phyloP scores from a whole-genome alignment of 2,329 filamentous ascomycete species.

The Ascochyta rabiei region DNA sequence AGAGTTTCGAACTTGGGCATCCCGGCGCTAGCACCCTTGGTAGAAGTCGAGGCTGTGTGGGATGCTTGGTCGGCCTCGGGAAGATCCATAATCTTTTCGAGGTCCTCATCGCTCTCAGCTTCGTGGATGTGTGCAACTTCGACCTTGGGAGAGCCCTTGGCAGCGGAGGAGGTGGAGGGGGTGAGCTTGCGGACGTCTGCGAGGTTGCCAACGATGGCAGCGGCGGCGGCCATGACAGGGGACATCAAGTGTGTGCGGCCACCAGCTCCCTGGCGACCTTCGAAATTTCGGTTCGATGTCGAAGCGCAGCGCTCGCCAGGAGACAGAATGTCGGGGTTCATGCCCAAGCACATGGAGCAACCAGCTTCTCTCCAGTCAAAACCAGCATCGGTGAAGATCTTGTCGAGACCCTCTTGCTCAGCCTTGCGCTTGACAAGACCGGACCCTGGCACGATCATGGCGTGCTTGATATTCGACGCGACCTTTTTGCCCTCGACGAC shows the following conservation, averaged over 20 bases:
- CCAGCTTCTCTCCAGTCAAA: slow-evolving; percentile 99
- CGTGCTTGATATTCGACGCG: slow-evolving; percentile 86
- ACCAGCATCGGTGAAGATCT: slow-evolving; percentile 88
- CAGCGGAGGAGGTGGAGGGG: slow-evolving; percentile 51
- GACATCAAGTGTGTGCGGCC: slow-evolving; percentile 96
- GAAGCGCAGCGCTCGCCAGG: slow-evolving; percentile 92
- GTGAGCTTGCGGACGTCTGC: slow-evolving; percentile 86
- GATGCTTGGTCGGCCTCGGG: slow-evolving; percentile 67
- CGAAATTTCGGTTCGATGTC: slow-evolving; percentile 97
- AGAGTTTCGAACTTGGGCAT: slow-evolving; percentile 84
- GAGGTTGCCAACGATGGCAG: slow-evolving; percentile 87
- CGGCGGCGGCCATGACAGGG: slow-evolving; percentile 93
- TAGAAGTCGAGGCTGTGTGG: slow-evolving; percentile 65
- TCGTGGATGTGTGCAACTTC: slow-evolving; percentile 65
- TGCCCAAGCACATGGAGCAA: slow-evolving; percentile 98
- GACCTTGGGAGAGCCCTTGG: slow-evolving; percentile 61
- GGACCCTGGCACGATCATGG: slow-evolving; percentile 95
- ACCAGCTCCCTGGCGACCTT: slow-evolving; percentile 90
- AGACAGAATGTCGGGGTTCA: slow-evolving; percentile 97
- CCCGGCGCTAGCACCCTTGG: slow-evolving; percentile 61
- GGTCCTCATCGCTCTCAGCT: slow-evolving; percentile 64
- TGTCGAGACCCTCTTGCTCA: slow-evolving; percentile 89
- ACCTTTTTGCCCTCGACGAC: slow-evolving; percentile 88
- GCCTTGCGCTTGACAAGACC: slow-evolving; percentile 92
- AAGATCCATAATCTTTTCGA: slow-evolving; percentile 67